phyloP scores from a whole-genome alignment of 2,329 filamentous ascomycete species.

The Ascochyta lentis region DNA sequence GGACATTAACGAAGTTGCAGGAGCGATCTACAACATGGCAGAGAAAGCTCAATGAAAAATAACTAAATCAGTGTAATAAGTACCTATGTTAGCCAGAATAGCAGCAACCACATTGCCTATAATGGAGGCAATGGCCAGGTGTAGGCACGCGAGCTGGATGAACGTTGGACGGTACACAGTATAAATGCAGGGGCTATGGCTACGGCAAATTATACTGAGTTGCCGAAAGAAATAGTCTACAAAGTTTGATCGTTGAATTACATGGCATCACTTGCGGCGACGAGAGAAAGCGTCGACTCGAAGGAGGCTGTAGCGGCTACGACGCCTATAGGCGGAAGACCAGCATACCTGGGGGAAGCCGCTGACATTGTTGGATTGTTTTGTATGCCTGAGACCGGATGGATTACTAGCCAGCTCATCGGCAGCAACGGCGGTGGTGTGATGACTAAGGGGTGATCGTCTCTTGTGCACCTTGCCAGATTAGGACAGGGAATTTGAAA shows the following conservation, averaged over 20 bases:
- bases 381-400: constrained; percentile 69
- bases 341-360: constrained; percentile 70
- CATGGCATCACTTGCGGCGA: constrained; percentile 67
- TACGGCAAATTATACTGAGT: constrained; percentile 60
- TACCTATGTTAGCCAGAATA: too few relatives aligned
- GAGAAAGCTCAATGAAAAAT: too few relatives aligned
- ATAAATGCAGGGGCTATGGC: constrained; percentile 68
- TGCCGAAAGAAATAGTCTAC: constrained; percentile 66
- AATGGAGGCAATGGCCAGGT: constrained; percentile 47
- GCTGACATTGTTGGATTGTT: constrained; percentile 77
- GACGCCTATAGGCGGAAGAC: constrained; percentile 58
- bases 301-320: constrained; percentile 64
- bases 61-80: too few relatives aligned
- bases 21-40: too few relatives aligned
- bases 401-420: constrained; percentile 77
- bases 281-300: constrained; percentile 47
- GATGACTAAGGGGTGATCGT: constrained; percentile 48
- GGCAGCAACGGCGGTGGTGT: constrained; percentile 78
- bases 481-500: background rate
- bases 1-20: too few relatives aligned
- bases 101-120: too few relatives aligned
- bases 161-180: constrained; percentile 66
- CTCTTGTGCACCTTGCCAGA: background rate
- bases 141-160: constrained; percentile 65
- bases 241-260: constrained; percentile 63